A percentile compares a stretch with the other conserved stretches of the same genome.
Evolutionary conservation across 768 basidiomycete genomes (phyloP).

Genomic region (Lactarius tabidus): DNA sequence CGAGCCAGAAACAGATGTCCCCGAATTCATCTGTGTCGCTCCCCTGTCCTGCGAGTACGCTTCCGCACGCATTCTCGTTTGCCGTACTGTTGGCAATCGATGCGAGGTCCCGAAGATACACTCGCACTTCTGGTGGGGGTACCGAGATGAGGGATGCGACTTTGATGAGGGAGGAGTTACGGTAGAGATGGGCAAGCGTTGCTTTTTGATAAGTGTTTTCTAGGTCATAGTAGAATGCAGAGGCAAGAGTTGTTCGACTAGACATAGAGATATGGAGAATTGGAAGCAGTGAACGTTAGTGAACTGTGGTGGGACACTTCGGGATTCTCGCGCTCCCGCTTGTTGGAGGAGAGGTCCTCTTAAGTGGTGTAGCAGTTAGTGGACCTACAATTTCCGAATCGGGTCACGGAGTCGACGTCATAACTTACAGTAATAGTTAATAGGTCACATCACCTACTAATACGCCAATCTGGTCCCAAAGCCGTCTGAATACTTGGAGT

Average conservation of each 20-base stretch:
- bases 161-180: constrained; percentile 22
- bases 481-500: too few species aligned
- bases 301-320: too few species aligned
- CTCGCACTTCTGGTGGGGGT: constrained; percentile 17
- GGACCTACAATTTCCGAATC: too few species aligned
- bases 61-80: constrained; percentile 41
- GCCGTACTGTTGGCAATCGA: constrained; percentile 40
- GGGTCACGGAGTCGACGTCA: too few species aligned
- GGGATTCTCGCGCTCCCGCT: too few species aligned
- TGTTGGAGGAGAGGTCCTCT: too few species aligned
- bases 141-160: constrained; percentile 20
- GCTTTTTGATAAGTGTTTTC: constrained; percentile 21
- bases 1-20: constrained; percentile 52
- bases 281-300: neutral
- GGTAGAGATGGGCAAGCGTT: constrained; percentile 22
- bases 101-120: constrained; percentile 33
- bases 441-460: too few species aligned
- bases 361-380: too few species aligned
- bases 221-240: constrained; percentile 16
- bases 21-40: constrained; percentile 56
- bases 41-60: constrained; percentile 48
- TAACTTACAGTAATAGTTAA: too few species aligned
- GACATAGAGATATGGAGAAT: neutral
- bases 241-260: constrained; percentile 9
- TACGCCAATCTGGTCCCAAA: too few species aligned